Evolutionary conservation across 108 stramenopile genomes (phyloP), one percentile per base, ranked within the genome.

Genomic region (Craspedostauros australis): DNA sequence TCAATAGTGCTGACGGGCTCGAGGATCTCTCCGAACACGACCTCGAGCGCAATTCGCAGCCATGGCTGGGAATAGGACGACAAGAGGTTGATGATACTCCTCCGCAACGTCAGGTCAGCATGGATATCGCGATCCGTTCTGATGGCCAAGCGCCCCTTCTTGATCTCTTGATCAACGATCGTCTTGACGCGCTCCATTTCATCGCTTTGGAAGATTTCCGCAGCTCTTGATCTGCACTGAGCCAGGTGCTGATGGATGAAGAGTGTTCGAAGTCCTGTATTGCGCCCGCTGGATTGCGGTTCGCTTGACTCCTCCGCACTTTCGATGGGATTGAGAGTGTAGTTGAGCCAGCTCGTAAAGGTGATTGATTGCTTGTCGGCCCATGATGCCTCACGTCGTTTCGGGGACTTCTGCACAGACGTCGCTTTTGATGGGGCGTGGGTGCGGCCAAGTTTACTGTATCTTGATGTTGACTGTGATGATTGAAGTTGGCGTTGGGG

Each of bases 11-110:
- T n/a, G n/a, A 28, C 53, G 5, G 67, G 61, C 28, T 55, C 50
- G 26, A 88, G 72, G 18, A 41, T 31, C 54, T 85, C 80, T 4
- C 80, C 93, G 42, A 96, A 82, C 40, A 95, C 74, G 6, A 86
- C 82, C 24, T 95, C 90, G 58, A 98, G 70, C 0, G 95, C 95
- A 23, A 96, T 34, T 29, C 73, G 67, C 29, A 96, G 82, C 95
- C 95, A 98, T 27, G 80, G 80, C 5, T 69, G 73, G 2, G 91
- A 63, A 53, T 96, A 98, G 21, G 92, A 88, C 21, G 93, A 53
- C 25, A 96, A 54, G 14, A 96, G 71, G 15, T 79, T 56, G 19
- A 72, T 42, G 18, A 95, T 40, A 27, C 84, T 64, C 8, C 73
- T 50, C 27, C 84, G 64, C 5, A 96, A 53, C 4, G 64, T 80